These are phyloP conservation scores for Xylaria sp. DNA, from an alignment of 2,329 filamentous ascomycete species.

Conservation along the genomic window DNA sequence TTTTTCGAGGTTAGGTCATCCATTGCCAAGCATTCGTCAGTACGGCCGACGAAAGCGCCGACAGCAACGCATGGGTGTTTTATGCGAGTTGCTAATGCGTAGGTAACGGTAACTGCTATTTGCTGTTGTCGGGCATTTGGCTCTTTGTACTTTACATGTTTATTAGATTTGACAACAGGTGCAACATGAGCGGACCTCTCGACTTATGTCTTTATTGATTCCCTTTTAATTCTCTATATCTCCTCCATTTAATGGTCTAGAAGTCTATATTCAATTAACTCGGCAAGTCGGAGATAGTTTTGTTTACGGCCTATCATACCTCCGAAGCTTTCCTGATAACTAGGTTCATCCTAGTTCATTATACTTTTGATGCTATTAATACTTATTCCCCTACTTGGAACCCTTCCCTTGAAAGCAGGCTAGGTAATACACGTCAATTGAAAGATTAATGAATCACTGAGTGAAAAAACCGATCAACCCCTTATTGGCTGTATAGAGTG, in stretches of 20 bases:
- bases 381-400: background rate
- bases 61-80: background rate
- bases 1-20: background rate
- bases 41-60: background rate
- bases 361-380: background rate
- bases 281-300: background rate
- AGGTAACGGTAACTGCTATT: background rate
- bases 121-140: background rate
- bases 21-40: background rate
- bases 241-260: background rate
- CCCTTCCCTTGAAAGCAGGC: too few species aligned
- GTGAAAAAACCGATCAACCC: too few species aligned
- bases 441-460: too few species aligned
- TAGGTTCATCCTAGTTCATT: background rate
- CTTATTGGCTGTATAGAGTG: too few species aligned
- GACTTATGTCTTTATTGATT: background rate
- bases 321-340: background rate
- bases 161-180: background rate
- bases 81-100: background rate
- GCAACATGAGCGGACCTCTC: background rate
- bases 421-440: too few species aligned
- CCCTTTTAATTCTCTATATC: background rate
- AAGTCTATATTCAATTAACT: background rate
- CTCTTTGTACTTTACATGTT: background rate
- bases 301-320: background rate